These are phyloP conservation scores for Marasmius tenuissimus DNA, from an alignment of 1,284 basidiomycete species.

Conservation along the genomic window DNA sequence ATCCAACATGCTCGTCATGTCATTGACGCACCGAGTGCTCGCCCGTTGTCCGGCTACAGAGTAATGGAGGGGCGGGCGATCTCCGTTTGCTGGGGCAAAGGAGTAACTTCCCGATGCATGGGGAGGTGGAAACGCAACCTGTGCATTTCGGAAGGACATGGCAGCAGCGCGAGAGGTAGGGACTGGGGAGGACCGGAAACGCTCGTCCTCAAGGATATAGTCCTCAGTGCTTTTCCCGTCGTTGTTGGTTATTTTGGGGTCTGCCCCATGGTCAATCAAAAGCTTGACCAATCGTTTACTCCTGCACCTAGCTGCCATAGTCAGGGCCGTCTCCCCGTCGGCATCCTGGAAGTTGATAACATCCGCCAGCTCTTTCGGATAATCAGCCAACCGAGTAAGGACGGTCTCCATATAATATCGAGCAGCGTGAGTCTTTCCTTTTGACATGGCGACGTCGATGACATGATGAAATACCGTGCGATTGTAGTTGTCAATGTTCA, in stretches of 20 bases:
- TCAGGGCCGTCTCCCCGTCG: constrained; percentile 97
- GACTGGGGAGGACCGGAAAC: constrained; percentile 89
- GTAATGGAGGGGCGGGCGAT: constrained; percentile 78
- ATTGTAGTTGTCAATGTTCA: constrained; percentile 98
- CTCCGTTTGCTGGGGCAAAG: constrained; percentile 50
- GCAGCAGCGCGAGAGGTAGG: constrained; percentile 62
- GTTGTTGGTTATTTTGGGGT: constrained; percentile 93
- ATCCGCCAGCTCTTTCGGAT: constrained; percentile 94
- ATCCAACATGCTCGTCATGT: constrained; percentile 87
- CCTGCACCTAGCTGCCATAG: constrained; percentile 93
- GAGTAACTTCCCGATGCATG: constrained; percentile 38
- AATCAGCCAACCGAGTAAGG: constrained; percentile 87
- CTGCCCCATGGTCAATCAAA: constrained; percentile 94
- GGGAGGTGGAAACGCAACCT: constrained; percentile 51
- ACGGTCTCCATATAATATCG: constrained; percentile 99
- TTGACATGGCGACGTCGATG: constrained; percentile 97
- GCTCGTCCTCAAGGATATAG: constrained; percentile 98
- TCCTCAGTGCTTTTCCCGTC: constrained; percentile 98
- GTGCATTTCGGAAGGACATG: constrained; percentile 70
- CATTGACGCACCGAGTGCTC: constrained; percentile 81
- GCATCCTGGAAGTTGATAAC: constrained; percentile 99
- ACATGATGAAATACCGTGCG: constrained; percentile 99
- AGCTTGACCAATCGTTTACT: constrained; percentile 97
- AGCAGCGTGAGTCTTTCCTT: constrained; percentile 96
- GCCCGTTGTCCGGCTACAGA: constrained; percentile 88